Evolutionary conservation across 306 rosid species (phyloP).

Genomic region (Cicer judaicum): DNA sequence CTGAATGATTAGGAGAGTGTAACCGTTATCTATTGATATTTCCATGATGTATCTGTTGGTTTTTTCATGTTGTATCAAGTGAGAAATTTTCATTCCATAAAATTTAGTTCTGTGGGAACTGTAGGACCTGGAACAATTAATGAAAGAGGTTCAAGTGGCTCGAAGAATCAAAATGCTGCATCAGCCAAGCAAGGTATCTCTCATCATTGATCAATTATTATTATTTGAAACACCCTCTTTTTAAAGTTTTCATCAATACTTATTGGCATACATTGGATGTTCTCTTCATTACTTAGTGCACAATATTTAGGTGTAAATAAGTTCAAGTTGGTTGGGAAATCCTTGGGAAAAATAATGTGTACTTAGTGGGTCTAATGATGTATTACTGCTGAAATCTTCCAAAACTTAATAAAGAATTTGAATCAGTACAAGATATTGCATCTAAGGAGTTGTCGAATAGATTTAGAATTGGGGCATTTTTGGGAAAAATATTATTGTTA

Average conservation of each 20-base stretch:
- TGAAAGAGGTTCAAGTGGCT: slow-evolving; percentile 99
- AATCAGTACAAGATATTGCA: slow-evolving; percentile 12
- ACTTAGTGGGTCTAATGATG: not conserved
- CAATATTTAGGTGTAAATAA: not conserved
- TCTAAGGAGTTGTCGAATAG: not conserved
- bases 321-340: not conserved
- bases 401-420: slow-evolving; percentile 1
- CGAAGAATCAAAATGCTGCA: slow-evolving; percentile 98
- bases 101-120: slow-evolving; percentile 34
- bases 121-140: slow-evolving; percentile 90
- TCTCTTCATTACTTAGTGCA: slow-evolving; percentile 16
- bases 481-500: slow-evolving; percentile 11
- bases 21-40: slow-evolving; percentile 4
- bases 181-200: slow-evolving; percentile 92
- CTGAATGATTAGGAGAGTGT: not conserved
- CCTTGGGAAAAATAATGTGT: not conserved
- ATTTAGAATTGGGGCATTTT: not conserved
- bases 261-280: not conserved
- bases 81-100: slow-evolving; percentile 17
- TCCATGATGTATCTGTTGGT: not conserved
- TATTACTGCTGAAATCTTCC: not conserved
- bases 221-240: slow-evolving; percentile 21
- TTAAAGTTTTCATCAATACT: slow-evolving; percentile 13
- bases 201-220: not conserved
- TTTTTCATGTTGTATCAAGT: not conserved